Evolutionary conservation across 1,284 basidiomycete species (phyloP).

Genomic region (Rhodotorula mucilaginosa): DNA sequence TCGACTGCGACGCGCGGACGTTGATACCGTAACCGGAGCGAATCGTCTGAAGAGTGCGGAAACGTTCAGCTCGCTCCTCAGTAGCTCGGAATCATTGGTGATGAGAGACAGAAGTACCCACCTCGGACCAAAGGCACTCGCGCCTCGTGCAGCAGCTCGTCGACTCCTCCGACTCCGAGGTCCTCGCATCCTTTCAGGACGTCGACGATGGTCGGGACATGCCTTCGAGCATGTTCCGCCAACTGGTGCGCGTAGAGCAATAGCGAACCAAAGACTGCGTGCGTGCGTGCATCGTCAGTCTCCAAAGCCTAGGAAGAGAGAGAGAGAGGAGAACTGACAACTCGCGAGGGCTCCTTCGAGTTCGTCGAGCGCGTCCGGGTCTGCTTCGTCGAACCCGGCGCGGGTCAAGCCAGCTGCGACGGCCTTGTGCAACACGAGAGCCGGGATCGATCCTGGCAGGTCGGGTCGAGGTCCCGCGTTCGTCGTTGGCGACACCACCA

Average conservation of each 20-base stretch:
- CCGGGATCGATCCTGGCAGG: constrained; percentile 20
- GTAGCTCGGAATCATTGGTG: background rate
- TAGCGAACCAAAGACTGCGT: constrained; percentile 26
- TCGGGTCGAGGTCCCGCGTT: constrained; percentile 2
- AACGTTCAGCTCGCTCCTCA: too few species aligned
- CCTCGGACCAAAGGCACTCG: background rate
- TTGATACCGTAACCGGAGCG: constrained; percentile 12
- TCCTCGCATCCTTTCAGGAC: constrained; percentile 12
- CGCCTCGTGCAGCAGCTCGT: constrained; percentile 7
- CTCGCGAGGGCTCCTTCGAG: constrained; percentile 22
- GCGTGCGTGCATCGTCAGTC: too few species aligned
- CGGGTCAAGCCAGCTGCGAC: background rate
- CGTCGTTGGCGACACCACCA: background rate
- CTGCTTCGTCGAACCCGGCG: constrained; percentile 19
- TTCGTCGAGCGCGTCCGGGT: constrained; percentile 22
- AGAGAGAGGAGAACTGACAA: constrained; percentile 8
- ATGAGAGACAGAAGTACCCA: too few species aligned
- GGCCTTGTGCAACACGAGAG: constrained; percentile 9
- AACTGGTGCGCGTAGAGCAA: constrained; percentile 18
- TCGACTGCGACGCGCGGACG: background rate
- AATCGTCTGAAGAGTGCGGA: background rate
- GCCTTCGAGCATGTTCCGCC: constrained; percentile 24
- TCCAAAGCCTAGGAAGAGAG: background rate
- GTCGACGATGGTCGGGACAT: constrained; percentile 22
- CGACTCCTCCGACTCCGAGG: constrained; percentile 16